Evolutionary conservation across 2,329 filamentous ascomycete species (phyloP), one percentile per base, ranked within the genome.

Genomic region (Cercospora sojina): DNA sequence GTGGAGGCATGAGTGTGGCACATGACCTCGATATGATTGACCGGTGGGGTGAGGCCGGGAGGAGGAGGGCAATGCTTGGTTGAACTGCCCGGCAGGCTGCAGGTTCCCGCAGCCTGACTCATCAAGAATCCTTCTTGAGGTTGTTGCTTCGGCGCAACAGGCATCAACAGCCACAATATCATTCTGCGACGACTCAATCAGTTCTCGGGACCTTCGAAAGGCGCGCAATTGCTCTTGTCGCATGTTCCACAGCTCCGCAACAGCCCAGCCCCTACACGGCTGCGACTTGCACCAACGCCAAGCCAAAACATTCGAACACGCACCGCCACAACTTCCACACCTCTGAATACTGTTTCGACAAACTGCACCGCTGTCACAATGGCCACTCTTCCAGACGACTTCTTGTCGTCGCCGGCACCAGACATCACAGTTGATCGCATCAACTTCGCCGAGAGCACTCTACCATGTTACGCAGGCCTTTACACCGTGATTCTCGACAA

Each of bases 401-500:
- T 87, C 73, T 81, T 88, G 41, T 68, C 77, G 5, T 73, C 78
- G 2, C 72, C 73, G 78, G 80, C 85, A 65, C 69, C 79, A 23
- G 80, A 83, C 29, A 80, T 87, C 43, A 82, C 73, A 10, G 79
- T 83, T 49, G 75, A 76, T 2, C 77, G 77, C 16, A 83, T 91
- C 72, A 80, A 90, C 76, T 90, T 88, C 73, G 70, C 75, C 8
- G 72, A 79, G 55, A 83, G 82, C 18, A 69, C 73, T 0, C 74
- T 91, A 2, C 83, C 83, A 1, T 80, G 86, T 69, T 88, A 87
- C 78, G 77, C 80, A 25, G 79, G 80, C 32, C 72, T 77, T 16
- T 88, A 87, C 75, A 89, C 89, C 5, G 83, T 85, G 7, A 78
- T 91, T 0, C 81, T 91, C 4, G 88, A 91, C 75, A 81, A 88